phyloP scores from a whole-genome alignment of 371 early-diverging fungal genomes.

The Mucor circinelloides region DNA sequence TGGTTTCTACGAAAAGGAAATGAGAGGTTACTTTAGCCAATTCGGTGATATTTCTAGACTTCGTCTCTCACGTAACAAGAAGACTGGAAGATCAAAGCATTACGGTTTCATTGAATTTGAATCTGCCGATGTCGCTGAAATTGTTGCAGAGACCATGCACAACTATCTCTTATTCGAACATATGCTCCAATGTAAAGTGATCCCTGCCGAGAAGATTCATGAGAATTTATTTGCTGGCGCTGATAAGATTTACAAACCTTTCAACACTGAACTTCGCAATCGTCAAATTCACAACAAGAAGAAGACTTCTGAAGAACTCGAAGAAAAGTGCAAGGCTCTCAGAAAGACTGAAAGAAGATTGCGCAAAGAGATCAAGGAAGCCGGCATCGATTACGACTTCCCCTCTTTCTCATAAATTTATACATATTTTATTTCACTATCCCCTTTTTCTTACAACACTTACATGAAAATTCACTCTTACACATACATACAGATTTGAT shows the following conservation, averaged over 20 bases:
- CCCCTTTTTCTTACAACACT: neutral
- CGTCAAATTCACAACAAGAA: conserved; percentile 59
- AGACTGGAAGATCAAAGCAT: conserved; percentile 89
- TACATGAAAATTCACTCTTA: no score
- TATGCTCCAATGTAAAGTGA: conserved; percentile 79
- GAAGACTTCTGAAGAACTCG: conserved; percentile 52
- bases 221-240: conserved; percentile 70
- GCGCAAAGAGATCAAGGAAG: conserved; percentile 40
- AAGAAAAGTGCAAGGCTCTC: conserved; percentile 40
- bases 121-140: conserved; percentile 77
- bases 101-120: conserved; percentile 92
- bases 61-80: conserved; percentile 84
- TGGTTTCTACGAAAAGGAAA: conserved; percentile 94
- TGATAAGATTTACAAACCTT: conserved; percentile 59
- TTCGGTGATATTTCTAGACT: conserved; percentile 86
- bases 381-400: conserved; percentile 84
- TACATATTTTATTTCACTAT: no score
- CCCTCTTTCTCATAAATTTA: conserved; percentile 10
- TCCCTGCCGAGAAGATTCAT: conserved; percentile 73
- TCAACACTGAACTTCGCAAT: conserved; percentile 59
- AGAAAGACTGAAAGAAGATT: conserved; percentile 23
- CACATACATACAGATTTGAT: no score
- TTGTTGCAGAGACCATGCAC: conserved; percentile 95
- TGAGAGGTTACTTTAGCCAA: conserved; percentile 88
- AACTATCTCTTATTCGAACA: conserved; percentile 89